These are phyloP conservation scores for Apiospora hydei DNA, from an alignment of 2,329 filamentous ascomycete genomes.

Conservation along the genomic window DNA sequence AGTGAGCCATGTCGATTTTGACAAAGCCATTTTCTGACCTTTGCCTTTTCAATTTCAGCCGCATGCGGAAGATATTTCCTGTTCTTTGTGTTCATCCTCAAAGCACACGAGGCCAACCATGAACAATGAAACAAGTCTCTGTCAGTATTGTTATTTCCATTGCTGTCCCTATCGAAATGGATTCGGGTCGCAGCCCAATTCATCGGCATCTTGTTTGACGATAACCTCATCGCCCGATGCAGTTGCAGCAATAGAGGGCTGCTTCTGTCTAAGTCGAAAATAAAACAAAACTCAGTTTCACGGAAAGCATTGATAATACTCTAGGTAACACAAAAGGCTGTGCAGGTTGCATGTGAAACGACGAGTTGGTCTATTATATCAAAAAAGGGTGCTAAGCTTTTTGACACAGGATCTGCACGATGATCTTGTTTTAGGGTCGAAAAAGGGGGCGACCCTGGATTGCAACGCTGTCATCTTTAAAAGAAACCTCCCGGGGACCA, in stretches of 20 bases:
- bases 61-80: neutral
- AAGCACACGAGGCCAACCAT: neutral
- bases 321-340: too few relatives aligned
- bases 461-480: neutral
- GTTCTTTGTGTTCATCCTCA: neutral
- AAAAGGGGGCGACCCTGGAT: slow-evolving; percentile 9
- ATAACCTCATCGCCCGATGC: neutral
- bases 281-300: neutral
- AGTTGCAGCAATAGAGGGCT: neutral
- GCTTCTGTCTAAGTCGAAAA: neutral
- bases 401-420: slow-evolving; percentile 10
- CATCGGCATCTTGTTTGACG: neutral
- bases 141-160: neutral
- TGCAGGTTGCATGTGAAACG: neutral
- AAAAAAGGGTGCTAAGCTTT: neutral
- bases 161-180: neutral
- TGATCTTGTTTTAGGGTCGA: neutral
- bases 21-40: neutral
- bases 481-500: neutral
- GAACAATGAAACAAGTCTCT: neutral
- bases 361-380: neutral
- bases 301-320: neutral
- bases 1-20: neutral
- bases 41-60: neutral
- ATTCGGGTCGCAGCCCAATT: neutral